Evolutionary conservation across 176 grass and related monocot genomes (phyloP).

Genomic region (Thinopyrum elongatum): DNA sequence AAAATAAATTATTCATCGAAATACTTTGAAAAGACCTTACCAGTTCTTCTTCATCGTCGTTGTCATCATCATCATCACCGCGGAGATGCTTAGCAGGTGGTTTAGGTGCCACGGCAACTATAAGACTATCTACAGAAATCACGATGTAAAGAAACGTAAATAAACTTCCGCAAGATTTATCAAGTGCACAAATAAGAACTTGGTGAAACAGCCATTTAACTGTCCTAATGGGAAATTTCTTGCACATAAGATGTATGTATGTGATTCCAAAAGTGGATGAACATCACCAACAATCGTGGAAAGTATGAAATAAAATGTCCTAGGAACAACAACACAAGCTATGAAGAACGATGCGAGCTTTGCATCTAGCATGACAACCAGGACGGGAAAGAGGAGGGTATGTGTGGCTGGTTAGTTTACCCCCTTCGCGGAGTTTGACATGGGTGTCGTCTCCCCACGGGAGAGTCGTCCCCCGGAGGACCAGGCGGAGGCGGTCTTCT

Average conservation of each 20-base stretch:
- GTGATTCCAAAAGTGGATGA: background rate
- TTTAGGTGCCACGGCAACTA: constrained; percentile 54
- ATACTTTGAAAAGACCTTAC: constrained; percentile 25
- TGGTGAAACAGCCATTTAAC: background rate
- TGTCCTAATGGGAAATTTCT: background rate
- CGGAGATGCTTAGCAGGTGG: constrained; percentile 58
- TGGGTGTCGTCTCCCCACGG: constrained; percentile 43
- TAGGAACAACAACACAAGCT: background rate
- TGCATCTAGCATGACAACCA: background rate
- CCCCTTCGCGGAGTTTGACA: constrained; percentile 46
- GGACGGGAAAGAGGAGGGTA: background rate
- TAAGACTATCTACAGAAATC: constrained; percentile 49
- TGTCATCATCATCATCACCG: constrained; percentile 12
- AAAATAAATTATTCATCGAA: background rate
- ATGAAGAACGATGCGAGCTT: background rate
- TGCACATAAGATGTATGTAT: background rate
- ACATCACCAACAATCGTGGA: background rate
- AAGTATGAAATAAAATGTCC: background rate
- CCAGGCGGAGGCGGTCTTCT: constrained; percentile 62
- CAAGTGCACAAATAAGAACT: background rate
- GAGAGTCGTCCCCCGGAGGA: constrained; percentile 61
- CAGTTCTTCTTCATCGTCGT: constrained; percentile 52
- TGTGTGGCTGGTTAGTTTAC: background rate
- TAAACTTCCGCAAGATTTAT: background rate
- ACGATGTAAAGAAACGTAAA: background rate